Base-by-base conservation (phyloP, 2,329 filamentous ascomycete species). In the Arthrobotrys pseudoclavata region DNA sequence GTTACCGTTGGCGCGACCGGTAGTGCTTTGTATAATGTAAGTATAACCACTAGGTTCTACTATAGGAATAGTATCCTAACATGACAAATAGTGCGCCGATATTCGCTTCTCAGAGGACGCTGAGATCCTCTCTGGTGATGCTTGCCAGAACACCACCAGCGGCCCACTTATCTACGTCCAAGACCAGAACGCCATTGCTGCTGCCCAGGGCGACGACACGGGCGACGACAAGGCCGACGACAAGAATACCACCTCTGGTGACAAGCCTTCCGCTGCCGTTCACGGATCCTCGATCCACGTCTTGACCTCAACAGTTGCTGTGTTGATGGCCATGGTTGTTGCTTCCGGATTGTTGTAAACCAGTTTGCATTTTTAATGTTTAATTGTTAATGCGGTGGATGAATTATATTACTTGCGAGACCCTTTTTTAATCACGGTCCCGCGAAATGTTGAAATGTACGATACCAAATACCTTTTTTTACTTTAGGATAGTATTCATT, bases 21-120 rank as follows among this genome's bases (percentile, higher is more conserved):
- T 20, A 86, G 86, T 45, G 89, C 91, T 15, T 84, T 94, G 34
- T 94, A 93, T 84, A 91, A 90, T 83, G 87, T 77, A 71, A 6
- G 74, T 40, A 40, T 15, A 62, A 3, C 20, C 34, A 22, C 15
- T 15, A 31, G 15, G 24, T 12, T 24, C 52, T 45, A 50, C 12
- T 34, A n/a, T 13, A 12, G 50, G 22, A 20, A 47, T 24, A 24
- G 12, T 18, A 60, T 24, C 2, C 24, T 55, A 37, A 68, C 42
- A 57, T 40, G 3, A 45, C 22, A 55, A 42, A 67, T 76, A 91
- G 89, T 94, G 92, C 83, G 90, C 91, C 82, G 91, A 94, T 81
- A 88, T 94, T 80, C 90, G 88, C 26, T 90, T 94, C 84, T 87
- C 86, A 34, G 84, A 85, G 63, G 84, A 85, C 10, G 85, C 88